phyloP scores from a whole-genome alignment of 495 filamentous ascomycete species.

The Penicillium subrubescens region DNA sequence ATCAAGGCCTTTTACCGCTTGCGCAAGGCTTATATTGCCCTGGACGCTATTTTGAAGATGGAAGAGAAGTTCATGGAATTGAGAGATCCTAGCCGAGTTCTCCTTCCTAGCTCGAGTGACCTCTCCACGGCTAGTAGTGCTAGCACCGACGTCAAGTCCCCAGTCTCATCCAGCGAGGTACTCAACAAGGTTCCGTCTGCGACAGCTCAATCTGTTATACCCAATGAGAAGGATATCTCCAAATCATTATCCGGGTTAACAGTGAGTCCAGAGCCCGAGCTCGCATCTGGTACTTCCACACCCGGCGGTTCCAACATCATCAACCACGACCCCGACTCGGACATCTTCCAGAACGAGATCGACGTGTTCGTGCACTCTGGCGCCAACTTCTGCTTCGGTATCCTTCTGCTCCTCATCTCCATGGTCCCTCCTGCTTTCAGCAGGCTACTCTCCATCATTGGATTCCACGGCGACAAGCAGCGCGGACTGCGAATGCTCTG shows the following conservation, averaged over 20 bases:
- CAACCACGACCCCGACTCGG: conserved; percentile 52
- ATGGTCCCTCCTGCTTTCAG: conserved; percentile 90
- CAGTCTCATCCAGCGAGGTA: conserved; percentile 19
- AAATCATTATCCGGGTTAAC: conserved; percentile 37
- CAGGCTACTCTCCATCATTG: conserved; percentile 82
- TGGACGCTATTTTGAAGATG: conserved; percentile 72
- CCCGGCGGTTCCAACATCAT: conserved; percentile 34
- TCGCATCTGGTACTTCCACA: conserved; percentile 24
- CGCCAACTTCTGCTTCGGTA: conserved; percentile 83
- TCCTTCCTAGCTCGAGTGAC: conserved; percentile 18
- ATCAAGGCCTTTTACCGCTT: conserved; percentile 92
- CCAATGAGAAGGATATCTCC: conserved; percentile 26
- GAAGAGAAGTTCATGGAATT: conserved; percentile 59
- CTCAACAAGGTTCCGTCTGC: conserved; percentile 9
- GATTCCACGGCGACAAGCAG: conserved; percentile 88
- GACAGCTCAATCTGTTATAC: background rate
- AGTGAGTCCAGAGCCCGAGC: conserved; percentile 20
- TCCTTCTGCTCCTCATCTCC: conserved; percentile 80
- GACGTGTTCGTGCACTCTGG: conserved; percentile 90
- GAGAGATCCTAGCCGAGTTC: conserved; percentile 21
- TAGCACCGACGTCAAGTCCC: conserved; percentile 15
- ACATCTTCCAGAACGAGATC: conserved; percentile 66
- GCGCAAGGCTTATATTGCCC: conserved; percentile 82
- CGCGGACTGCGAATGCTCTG: conserved; percentile 84
- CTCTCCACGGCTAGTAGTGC: conserved; percentile 17